Conservation (phyloP, 257 asterid species). For the Solanum chaucha region DNA sequence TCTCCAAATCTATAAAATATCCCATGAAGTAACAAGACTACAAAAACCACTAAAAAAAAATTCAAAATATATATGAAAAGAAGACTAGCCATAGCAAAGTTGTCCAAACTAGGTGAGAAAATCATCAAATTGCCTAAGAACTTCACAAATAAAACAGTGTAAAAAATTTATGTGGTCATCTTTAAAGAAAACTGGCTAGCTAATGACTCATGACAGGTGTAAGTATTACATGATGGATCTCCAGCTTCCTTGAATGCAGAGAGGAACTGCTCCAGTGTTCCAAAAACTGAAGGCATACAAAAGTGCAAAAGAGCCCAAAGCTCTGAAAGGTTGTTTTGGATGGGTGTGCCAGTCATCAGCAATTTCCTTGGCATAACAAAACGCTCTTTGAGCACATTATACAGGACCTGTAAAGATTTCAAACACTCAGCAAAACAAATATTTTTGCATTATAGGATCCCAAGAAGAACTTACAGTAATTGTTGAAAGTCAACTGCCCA, state of each 20-base stretch:
- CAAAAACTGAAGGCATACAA: slow-evolving; percentile 76
- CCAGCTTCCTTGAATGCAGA: slow-evolving; percentile 83
- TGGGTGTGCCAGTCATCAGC: slow-evolving; percentile 96
- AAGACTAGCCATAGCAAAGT: neutral
- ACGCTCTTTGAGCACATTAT: slow-evolving; percentile 48
- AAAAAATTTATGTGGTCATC: neutral
- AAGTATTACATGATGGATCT: slow-evolving; percentile 51
- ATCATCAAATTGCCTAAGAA: neutral
- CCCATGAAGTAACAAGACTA: neutral
- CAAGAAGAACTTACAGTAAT: neutral
- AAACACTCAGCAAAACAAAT: neutral
- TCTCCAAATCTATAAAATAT: neutral
- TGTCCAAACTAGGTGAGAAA: neutral
- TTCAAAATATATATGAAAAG: neutral
- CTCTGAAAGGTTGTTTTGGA: slow-evolving; percentile 85
- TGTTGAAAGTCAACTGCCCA: neutral
- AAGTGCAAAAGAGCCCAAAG: slow-evolving; percentile 95
- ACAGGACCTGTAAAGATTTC: slow-evolving; percentile 53
- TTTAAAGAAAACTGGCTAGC: neutral
- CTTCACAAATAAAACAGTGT: neutral
- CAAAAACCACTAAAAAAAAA: neutral
- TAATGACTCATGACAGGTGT: neutral
- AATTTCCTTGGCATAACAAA: slow-evolving; percentile 79
- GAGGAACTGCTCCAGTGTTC: slow-evolving; percentile 66
- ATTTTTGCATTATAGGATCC: neutral